Evolutionary conservation across 805 yeast species (phyloP).

Genomic region (Allodekkera sacchari): DNA sequence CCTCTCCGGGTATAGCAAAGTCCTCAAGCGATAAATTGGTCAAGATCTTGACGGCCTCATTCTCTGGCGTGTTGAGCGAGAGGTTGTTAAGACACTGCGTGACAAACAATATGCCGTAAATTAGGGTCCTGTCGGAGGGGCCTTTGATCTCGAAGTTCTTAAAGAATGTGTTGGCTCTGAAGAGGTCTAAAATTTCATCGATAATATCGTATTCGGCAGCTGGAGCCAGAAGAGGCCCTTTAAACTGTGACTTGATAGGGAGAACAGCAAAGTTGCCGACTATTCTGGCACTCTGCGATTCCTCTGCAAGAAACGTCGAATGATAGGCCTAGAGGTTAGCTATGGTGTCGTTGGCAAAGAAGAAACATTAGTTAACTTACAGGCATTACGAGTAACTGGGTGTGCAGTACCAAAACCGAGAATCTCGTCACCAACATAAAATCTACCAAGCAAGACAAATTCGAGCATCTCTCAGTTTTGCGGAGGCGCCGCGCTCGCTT

Average conservation of each 20-base stretch:
- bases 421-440: too few relatives aligned
- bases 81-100: constrained; percentile 76
- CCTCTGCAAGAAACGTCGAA: constrained; percentile 66
- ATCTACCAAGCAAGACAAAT: too few relatives aligned
- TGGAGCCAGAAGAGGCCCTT: constrained; percentile 88
- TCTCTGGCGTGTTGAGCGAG: constrained; percentile 35
- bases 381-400: not conserved
- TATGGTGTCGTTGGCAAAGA: not conserved
- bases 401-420: not conserved
- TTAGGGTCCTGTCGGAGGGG: constrained; percentile 83
- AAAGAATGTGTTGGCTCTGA: constrained; percentile 94
- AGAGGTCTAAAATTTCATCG: constrained; percentile 85
- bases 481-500: too few relatives aligned
- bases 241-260: constrained; percentile 73
- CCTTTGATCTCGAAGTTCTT: constrained; percentile 96
- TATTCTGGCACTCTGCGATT: constrained; percentile 45
- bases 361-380: not conserved
- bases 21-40: constrained; percentile 82
- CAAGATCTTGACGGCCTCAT: constrained; percentile 59
- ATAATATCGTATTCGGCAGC: constrained; percentile 77
- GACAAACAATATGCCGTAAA: constrained; percentile 86
- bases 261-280: constrained; percentile 78
- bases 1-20: constrained; percentile 90
- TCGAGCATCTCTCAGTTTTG: too few relatives aligned
- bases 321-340: constrained; percentile 49